Base-by-base conservation (phyloP, 805 yeast species). In the Suhomyces sp. region DNA sequence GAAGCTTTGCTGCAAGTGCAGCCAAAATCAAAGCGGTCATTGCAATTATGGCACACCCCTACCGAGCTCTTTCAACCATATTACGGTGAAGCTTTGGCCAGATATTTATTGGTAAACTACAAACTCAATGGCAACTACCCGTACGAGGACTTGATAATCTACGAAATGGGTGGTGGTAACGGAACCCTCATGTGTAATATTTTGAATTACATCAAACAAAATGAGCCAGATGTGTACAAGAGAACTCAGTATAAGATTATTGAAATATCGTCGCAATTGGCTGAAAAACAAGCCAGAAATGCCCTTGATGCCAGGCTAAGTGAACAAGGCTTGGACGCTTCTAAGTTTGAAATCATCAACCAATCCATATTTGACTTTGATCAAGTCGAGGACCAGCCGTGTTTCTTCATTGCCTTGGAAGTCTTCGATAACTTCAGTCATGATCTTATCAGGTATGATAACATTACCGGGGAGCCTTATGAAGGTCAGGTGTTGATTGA, bases 141-240 rank as follows among this genome's bases (percentile, higher is more conserved):
- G 0, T 84, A 85, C 60, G 75, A 79, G 41, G 91, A 88, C 62
- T 71, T 93, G 45, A 77, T 82, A 6, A 87, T 89, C 22, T 90
- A 89, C 67, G 97, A 90, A 68, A 82, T 88, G 77, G 97, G 96
- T 53, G 96, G 91, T 19, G 96, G 96, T 58, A 89, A 89, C 61
- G 96, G 96, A 41, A 89, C 96, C 0, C 67, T 89, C 53, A 89
- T 90, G 96, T 65, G 77, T 49, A 86, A 89, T 60, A 80, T 89
- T 9, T 67, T 89, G 55, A 84, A 85, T 60, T 89, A 77, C 63
- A 77, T 89, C 53, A 73, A 80, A 55, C 69, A 69, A 24, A 72
- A 78, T 19, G 85, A 86, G 56, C 92, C 96, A 0, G 91, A 86
- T 37, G 83, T 89, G n/a, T 89, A 88, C 64, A 66, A 71, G 10